phyloP scores from a whole-genome alignment of 2,329 filamentous ascomycete genomes.

The Phoma herbarum region DNA sequence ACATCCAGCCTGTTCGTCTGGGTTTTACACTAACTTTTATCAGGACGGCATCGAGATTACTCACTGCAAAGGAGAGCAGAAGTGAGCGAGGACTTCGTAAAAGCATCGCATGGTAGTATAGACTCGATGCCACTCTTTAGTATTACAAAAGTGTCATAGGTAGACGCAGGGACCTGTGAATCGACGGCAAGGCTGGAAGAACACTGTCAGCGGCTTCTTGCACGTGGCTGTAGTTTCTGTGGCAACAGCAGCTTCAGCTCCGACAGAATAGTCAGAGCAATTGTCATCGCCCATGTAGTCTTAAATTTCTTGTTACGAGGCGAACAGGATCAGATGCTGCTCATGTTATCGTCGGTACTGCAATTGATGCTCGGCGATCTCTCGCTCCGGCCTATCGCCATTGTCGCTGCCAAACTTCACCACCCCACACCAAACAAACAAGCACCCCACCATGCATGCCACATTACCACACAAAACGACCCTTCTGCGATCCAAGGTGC shows the following conservation, averaged over 20 bases:
- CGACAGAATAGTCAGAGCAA: not conserved
- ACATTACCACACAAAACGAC: constrained; percentile 17
- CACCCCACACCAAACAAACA: constrained; percentile 23
- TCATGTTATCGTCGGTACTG: not conserved
- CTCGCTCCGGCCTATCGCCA: constrained; percentile 4
- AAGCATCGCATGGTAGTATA: not conserved
- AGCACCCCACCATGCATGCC: constrained; percentile 20
- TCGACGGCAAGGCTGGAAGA: constrained; percentile 12
- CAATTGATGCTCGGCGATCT: constrained; percentile 2
- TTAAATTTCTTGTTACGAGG: not conserved
- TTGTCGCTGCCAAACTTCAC: not conserved
- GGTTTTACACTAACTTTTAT: constrained; percentile 21
- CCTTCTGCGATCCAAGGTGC: constrained; percentile 3
- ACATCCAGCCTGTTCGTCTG: not conserved
- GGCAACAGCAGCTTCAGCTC: constrained; percentile 4
- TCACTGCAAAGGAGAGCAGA: constrained; percentile 55
- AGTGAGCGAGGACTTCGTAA: constrained; percentile 3
- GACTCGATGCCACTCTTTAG: constrained; percentile 3
- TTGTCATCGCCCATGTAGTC: not conserved
- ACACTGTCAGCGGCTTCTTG: constrained; percentile 12
- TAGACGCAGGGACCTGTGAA: constrained; percentile 19
- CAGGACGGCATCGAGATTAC: constrained; percentile 75
- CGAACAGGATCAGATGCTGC: not conserved
- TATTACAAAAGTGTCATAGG: constrained; percentile 14
- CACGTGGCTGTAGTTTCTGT: constrained; percentile 6